phyloP scores from a whole-genome alignment of 257 asterid species.

The Coffea canephora region DNA sequence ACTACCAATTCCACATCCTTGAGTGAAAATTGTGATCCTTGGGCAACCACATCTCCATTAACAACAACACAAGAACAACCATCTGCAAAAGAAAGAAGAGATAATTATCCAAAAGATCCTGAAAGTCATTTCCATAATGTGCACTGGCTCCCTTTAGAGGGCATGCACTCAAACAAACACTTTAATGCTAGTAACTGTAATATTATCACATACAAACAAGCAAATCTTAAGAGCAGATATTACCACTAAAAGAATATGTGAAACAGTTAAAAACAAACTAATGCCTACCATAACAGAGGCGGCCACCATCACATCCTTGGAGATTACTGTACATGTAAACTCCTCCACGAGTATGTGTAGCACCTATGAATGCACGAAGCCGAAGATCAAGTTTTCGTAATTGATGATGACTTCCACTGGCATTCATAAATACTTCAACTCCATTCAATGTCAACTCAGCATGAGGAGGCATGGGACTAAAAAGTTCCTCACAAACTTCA shows the following conservation, averaged over 20 bases:
- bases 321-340: constrained; percentile 96
- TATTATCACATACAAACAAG: neutral
- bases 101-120: constrained; percentile 22
- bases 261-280: constrained; percentile 4
- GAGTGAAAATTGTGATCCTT: constrained; percentile 88
- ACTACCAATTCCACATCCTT: constrained; percentile 91
- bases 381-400: constrained; percentile 88
- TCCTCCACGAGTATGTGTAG: constrained; percentile 97
- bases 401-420: constrained; percentile 98
- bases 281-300: constrained; percentile 80
- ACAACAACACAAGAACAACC: constrained; percentile 93
- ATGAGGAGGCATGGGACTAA: constrained; percentile 88
- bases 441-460: constrained; percentile 92
- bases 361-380: constrained; percentile 82
- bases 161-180: neutral
- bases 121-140: constrained; percentile 8
- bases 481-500: constrained; percentile 96
- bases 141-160: constrained; percentile 2
- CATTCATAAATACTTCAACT: constrained; percentile 91
- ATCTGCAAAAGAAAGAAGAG: constrained; percentile 46
- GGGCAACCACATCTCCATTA: constrained; percentile 93
- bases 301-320: constrained; percentile 98
- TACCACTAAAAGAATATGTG: constrained; percentile 7
- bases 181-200: neutral
- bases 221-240: neutral